Conservation (phyloP, 148 eudicot genomes). For the Cornus kousa region DNA sequence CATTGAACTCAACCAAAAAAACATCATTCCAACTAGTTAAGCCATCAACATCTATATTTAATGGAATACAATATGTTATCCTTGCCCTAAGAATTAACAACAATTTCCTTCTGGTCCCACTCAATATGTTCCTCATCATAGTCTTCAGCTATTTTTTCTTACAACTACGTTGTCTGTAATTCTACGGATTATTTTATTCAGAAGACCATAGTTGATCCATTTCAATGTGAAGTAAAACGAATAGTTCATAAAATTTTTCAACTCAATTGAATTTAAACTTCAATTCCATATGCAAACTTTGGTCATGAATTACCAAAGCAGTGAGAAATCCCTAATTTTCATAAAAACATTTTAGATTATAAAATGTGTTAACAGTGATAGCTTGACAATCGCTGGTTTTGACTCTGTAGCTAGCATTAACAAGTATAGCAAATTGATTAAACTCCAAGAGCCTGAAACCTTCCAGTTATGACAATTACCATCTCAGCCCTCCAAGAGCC, state of each 20-base stretch:
- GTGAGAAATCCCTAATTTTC: neutral
- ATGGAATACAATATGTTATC: neutral
- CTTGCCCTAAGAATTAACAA: neutral
- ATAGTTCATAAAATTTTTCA: neutral
- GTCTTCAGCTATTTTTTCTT: neutral
- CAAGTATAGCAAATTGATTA: too few species aligned
- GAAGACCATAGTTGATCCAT: too few species aligned
- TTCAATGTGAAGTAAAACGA: too few species aligned
- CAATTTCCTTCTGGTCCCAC: neutral
- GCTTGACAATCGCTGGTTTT: too few species aligned
- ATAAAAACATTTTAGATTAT: neutral
- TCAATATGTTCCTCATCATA: slow-evolving; percentile 7
- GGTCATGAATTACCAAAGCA: neutral
- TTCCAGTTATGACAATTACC: too few species aligned
- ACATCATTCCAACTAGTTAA: neutral
- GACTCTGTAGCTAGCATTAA: too few species aligned
- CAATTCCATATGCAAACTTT: neutral
- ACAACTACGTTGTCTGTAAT: too few species aligned
- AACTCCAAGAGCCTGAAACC: too few species aligned
- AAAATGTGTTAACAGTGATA: too few species aligned
- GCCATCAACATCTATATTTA: neutral
- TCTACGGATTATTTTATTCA: too few species aligned
- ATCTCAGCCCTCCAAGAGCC: too few species aligned
- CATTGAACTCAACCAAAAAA: neutral
- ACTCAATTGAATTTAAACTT: neutral